phyloP scores from a whole-genome alignment of 2,329 filamentous ascomycete genomes.

The Ophiostoma pallidulum region DNA sequence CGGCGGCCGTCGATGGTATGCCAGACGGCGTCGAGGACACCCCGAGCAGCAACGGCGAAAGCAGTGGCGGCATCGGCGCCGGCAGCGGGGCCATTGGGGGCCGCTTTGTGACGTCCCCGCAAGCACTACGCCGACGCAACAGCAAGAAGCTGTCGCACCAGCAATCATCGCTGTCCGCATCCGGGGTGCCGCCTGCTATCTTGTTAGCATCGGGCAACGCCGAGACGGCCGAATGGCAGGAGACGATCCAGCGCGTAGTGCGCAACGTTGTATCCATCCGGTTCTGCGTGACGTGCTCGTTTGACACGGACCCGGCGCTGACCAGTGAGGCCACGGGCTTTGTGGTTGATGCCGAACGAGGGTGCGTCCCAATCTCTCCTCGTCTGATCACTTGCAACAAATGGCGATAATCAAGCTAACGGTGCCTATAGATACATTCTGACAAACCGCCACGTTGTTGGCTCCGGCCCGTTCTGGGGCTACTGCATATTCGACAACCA shows the following conservation, averaged over 20 bases:
- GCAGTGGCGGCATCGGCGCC: constrained; percentile 2
- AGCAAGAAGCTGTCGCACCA: neutral
- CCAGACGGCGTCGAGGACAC: constrained; percentile 1
- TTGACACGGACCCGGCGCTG: constrained; percentile 91
- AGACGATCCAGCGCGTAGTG: constrained; percentile 87
- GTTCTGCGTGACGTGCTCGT: constrained; percentile 95
- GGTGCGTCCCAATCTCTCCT: constrained; percentile 38
- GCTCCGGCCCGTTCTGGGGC: constrained; percentile 92
- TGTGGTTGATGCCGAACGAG: constrained; percentile 87
- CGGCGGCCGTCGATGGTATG: neutral
- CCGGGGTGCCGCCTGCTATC: constrained; percentile 5
- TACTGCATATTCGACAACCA: constrained; percentile 99
- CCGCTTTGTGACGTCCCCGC: neutral
- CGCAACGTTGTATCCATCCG: constrained; percentile 96
- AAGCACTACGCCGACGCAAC: constrained; percentile 4
- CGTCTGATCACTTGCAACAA: neutral
- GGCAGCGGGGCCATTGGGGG: too few species aligned
- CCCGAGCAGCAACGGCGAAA: neutral
- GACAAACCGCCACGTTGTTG: constrained; percentile 88
- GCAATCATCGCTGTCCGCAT: neutral
- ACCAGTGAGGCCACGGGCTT: constrained; percentile 96
- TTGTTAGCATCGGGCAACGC: constrained; percentile 20
- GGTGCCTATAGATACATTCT: constrained; percentile 56
- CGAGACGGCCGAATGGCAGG: constrained; percentile 60
- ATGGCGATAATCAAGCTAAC: too few species aligned